Evolutionary conservation across 2,329 filamentous ascomycete genomes (phyloP), one percentile per base, ranked within the genome.

Genomic region (Uncinocarpus reesii): DNA sequence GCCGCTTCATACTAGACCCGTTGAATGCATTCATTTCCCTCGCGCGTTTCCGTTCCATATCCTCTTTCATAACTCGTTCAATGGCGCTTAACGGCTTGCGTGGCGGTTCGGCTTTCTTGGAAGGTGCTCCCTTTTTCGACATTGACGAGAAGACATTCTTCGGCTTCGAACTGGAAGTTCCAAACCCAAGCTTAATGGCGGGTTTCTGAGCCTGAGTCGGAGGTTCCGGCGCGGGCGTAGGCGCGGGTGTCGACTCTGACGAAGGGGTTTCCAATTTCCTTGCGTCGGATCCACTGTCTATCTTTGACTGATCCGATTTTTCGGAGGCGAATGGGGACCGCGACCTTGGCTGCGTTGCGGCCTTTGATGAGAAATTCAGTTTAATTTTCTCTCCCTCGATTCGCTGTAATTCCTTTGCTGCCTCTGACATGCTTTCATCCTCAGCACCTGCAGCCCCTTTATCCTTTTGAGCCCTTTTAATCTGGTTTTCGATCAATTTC

Each of bases 401-500:
- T 23, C 48, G 26, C 37, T 54, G 50, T 36, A 53, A 21, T 46
- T 51, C 45, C 38, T 45, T 54, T 15, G 44, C 13, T 2, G 36
- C 28, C 28, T 35, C 50, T 7, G 43, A 23, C 4, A 31, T 42
- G n/a, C 18, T 37, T 16, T 47, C 45, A 32, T 43, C 48, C 4
- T 16, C 32, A 15, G 26, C 11, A 41, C 23, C 43, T 18, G 21
- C 34, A 7, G 40, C 43, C 35, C 50, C 54, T 50, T 64, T 48
- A 40, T 53, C 51, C 29, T 37, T 41, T 8, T 51, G 44, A 15
- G 49, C 49, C 13, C 44, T 13, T 63, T 79, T 78, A 42, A 96
- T 85, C 72, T 96, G 92, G 61, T 86, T 84, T 58, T 78, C 76
- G 37, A 98, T 81, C 71, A 98, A 81, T 71, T 89, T 74, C 60